Conservation (phyloP, 768 basidiomycete genomes). For the Coprinopsis cinerea region DNA sequence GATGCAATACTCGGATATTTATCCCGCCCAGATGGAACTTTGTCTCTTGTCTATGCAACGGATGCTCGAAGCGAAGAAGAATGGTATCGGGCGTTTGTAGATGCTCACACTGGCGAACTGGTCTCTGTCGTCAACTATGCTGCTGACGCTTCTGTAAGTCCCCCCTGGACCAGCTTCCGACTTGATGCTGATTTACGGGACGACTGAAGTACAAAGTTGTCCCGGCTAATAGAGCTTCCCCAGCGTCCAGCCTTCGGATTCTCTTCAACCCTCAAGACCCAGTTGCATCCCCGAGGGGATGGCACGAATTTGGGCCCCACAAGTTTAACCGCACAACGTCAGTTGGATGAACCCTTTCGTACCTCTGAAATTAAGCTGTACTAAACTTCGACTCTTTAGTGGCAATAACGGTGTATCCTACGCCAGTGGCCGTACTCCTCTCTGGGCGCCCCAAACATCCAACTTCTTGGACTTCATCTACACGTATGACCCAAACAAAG, state of each 20-base stretch:
- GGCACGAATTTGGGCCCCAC: constrained; percentile 27
- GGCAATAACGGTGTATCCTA: not conserved
- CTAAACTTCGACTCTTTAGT: not conserved
- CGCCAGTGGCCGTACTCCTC: not conserved
- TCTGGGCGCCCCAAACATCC: not conserved
- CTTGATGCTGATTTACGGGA: not conserved
- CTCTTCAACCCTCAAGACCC: constrained; percentile 36
- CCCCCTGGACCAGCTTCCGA: not conserved
- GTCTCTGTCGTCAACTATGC: constrained; percentile 45
- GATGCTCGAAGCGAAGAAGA: constrained; percentile 23
- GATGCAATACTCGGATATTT: not conserved
- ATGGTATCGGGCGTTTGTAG: constrained; percentile 55
- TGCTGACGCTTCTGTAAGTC: constrained; percentile 27
- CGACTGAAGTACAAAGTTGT: not conserved
- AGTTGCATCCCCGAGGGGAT: constrained; percentile 44
- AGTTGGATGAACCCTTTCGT: not conserved
- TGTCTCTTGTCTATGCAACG: constrained; percentile 33
- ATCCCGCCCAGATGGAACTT: constrained; percentile 26
- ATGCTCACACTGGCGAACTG: constrained; percentile 42
- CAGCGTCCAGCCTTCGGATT: not conserved
- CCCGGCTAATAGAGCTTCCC: not conserved
- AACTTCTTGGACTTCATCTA: not conserved
- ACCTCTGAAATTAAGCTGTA: not conserved
- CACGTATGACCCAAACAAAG: not conserved
- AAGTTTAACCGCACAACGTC: constrained; percentile 8